phyloP scores from a whole-genome alignment of 768 basidiomycete genomes.

The Mrakia blollopis region DNA sequence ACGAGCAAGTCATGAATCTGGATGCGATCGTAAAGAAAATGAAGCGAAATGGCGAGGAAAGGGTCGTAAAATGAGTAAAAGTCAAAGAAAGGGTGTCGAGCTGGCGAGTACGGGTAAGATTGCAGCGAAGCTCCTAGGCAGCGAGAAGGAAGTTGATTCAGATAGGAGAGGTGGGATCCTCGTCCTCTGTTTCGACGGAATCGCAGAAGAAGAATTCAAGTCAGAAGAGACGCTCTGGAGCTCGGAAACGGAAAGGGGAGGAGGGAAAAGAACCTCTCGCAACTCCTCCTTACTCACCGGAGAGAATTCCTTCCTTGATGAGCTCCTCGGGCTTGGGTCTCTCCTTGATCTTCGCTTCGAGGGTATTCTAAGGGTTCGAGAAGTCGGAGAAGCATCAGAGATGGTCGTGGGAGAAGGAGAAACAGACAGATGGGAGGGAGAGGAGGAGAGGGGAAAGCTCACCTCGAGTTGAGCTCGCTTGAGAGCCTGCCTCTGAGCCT shows the following conservation, averaged over 20 bases:
- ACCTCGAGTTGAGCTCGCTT: constrained; percentile 63
- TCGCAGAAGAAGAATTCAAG: background rate
- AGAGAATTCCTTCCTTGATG: constrained; percentile 61
- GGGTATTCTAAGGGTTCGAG: constrained; percentile 62
- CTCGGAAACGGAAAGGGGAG: background rate
- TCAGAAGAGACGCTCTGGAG: background rate
- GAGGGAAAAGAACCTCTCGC: background rate
- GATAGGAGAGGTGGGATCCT: constrained; percentile 27
- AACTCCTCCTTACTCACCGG: no score
- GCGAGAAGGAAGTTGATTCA: background rate
- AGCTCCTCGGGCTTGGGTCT: constrained; percentile 61
- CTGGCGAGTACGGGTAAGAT: no score
- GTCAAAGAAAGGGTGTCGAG: no score
- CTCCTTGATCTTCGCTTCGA: constrained; percentile 57
- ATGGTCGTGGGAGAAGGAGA: background rate
- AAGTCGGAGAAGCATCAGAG: constrained; percentile 7
- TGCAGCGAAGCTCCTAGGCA: no score
- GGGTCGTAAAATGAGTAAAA: no score
- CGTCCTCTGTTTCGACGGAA: constrained; percentile 5
- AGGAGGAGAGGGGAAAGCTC: constrained; percentile 32
- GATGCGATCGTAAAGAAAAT: no score
- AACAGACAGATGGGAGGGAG: background rate
- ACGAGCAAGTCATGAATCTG: no score
- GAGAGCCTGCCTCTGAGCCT: constrained; percentile 58
- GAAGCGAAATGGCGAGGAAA: no score